Conservation (phyloP, 169 alveolate genomes). For the Plasmodium fragile region DNA sequence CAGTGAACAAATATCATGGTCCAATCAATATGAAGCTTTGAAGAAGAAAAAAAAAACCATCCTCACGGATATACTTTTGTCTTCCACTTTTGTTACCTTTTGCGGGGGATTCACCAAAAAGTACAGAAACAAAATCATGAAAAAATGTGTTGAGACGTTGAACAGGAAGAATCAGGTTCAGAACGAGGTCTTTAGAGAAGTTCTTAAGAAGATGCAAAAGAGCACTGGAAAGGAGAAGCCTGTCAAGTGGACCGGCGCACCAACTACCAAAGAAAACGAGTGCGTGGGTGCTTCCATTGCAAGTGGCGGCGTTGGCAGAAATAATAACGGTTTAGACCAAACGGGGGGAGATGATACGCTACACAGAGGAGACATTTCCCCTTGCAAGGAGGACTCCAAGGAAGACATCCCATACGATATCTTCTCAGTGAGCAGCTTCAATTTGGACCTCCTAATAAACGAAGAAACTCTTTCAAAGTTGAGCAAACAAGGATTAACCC, state of each 20-base stretch:
- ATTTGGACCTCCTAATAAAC: conserved; percentile 75
- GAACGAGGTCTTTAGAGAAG: conserved; percentile 21
- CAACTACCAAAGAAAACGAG: not conserved
- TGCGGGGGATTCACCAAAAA: conserved; percentile 97
- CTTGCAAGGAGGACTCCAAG: not conserved
- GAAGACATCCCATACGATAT: conserved; percentile 29
- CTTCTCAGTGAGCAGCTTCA: conserved; percentile 30
- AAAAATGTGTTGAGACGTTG: conserved; percentile 76
- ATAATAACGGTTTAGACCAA: not conserved
- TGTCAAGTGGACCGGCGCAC: not conserved
- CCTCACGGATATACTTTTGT: conserved; percentile 94
- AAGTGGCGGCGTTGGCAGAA: not conserved
- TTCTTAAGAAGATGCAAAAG: conserved; percentile 4
- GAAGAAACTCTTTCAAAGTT: conserved; percentile 88
- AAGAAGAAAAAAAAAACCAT: conserved; percentile 90
- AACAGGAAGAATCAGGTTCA: conserved; percentile 60
- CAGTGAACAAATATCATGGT: conserved; percentile 95
- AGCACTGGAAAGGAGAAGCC: not conserved
- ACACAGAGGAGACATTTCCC: not conserved
- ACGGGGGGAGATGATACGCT: not conserved
- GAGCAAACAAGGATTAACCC: conserved; percentile 94
- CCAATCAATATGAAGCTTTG: conserved; percentile 90
- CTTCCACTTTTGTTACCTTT: conserved; percentile 95
- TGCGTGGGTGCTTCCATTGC: not conserved
- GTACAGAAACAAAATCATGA: conserved; percentile 91